A percentile compares a stretch with the other conserved stretches of the same genome.
Evolutionary conservation across 192 early-diverging fungal species (phyloP).

Genomic region (Umbelopsis ramanniana): DNA sequence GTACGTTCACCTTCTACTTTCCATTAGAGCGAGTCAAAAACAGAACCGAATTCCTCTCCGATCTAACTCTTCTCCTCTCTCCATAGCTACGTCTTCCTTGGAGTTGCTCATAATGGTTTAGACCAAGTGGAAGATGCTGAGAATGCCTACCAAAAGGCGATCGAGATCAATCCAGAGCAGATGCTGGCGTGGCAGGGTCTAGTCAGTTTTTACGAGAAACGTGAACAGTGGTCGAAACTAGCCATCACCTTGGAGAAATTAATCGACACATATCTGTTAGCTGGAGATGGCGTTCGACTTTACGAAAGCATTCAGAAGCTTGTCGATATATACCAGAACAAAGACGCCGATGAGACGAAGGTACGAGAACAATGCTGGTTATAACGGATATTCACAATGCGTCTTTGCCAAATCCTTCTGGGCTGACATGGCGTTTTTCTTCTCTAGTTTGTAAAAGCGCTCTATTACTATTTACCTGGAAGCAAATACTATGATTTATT

Average conservation of each 20-base stretch:
- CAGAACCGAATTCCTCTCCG: too few species aligned
- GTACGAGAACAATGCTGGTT: conserved; percentile 20
- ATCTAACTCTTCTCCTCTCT: too few species aligned
- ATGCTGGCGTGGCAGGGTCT: conserved; percentile 69
- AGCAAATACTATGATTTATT: conserved; percentile 49
- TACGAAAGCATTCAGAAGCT: conserved; percentile 56
- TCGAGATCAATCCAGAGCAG: conserved; percentile 56
- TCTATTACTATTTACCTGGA: conserved; percentile 48
- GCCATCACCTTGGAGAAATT: conserved; percentile 32
- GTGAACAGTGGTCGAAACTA: conserved; percentile 42
- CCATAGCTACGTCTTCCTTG: conserved; percentile 63
- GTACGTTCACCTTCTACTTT: conserved; percentile 35
- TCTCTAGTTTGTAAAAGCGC: conserved; percentile 30
- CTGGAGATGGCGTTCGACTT: conserved; percentile 50
- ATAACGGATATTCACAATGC: not conserved
- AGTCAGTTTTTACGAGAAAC: conserved; percentile 62
- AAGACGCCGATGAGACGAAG: conserved; percentile 43
- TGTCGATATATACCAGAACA: conserved; percentile 52
- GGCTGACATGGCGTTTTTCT: not conserved
- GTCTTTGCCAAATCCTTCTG: not conserved
- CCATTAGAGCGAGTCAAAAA: not conserved
- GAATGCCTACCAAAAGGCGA: conserved; percentile 59
- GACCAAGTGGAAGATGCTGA: conserved; percentile 60
- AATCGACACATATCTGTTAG: not conserved
- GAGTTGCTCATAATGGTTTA: conserved; percentile 67